Evolutionary conservation across 2,329 filamentous ascomycete genomes (phyloP), one percentile per base, ranked within the genome.

Genomic region (Epichloe aotearoae): DNA sequence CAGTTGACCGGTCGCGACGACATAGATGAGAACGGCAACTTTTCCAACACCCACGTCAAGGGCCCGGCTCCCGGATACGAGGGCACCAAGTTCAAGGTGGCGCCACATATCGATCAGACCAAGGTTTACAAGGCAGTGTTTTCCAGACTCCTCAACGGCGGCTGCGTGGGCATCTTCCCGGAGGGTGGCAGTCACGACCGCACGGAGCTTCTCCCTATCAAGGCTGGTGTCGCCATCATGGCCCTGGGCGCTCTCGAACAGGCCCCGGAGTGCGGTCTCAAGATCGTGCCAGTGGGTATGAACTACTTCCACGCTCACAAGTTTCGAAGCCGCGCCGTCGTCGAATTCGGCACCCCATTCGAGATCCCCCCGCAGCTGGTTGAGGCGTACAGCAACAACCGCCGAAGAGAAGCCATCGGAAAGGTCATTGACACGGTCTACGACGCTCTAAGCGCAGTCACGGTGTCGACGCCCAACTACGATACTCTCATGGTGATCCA

Each of bases 301-400:
- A 98, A 98, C 69, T 98, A 98, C 69, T 98, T 98, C 70, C 91
- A 97, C 68, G 87, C 91, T 0, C 91, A 98, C 75, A 98, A 97
- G 67, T 98, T 98, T 69, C 85, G 91, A 44, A 97, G 91, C 56
- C 81, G 93, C 64, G 93, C 91, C 37, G 91, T 98, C 4, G 83
- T 97, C 53, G 93, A 98, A 64, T 98, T 97, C 60, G 93, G 93
- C 8, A 83, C 81, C 26, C 89, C 93, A 0, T 83, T 97, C 55
- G 86, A 95, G 57, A 82, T 97, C 85, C 89, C 73, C 74, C 73
- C 74, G 19, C 86, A 95, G 61, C 71, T 96, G 36, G 88, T 96
- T 5, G 78, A 90, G 55, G 82, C 88, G 67, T 97, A 95, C 70
- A 85, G 83, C 66, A 80, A 77, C 55, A 88, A 88, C 51, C 82